phyloP scores from a whole-genome alignment of 2,329 filamentous ascomycete species.

The Cytospora chrysosperma region DNA sequence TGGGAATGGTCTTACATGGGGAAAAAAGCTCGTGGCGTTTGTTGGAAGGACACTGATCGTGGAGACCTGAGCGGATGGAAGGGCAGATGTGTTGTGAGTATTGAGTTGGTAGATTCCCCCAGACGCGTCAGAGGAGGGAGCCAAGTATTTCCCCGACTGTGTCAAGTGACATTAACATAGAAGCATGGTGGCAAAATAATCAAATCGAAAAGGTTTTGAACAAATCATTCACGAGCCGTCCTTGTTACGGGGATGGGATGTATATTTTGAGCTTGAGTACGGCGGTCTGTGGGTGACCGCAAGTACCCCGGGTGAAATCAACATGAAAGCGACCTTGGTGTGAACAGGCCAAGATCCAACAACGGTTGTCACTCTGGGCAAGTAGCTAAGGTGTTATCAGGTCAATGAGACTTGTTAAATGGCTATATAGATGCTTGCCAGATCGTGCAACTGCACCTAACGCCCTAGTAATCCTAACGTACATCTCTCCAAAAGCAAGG shows the following conservation, averaged over 20 bases:
- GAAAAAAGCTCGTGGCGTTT: conserved; percentile 8
- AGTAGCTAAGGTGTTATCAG: no score
- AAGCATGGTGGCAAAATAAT: conserved; percentile 11
- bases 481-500: neutral
- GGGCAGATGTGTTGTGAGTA: neutral
- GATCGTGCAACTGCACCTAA: neutral
- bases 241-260: no score
- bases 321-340: no score
- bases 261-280: no score
- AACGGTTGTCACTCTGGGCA: no score
- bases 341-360: no score
- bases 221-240: no score
- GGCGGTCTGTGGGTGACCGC: no score
- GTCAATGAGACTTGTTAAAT: neutral
- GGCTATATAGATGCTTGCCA: neutral
- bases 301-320: no score
- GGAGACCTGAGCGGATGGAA: conserved; percentile 1
- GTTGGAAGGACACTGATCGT: conserved; percentile 10
- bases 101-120: conserved; percentile 15
- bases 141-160: neutral
- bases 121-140: neutral
- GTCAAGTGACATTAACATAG: conserved; percentile 6
- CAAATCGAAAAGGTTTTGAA: neutral
- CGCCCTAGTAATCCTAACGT: neutral
- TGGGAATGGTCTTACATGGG: neutral